phyloP scores from a whole-genome alignment of 192 early-diverging fungal species.

The Hyaloraphidium curvatum region DNA sequence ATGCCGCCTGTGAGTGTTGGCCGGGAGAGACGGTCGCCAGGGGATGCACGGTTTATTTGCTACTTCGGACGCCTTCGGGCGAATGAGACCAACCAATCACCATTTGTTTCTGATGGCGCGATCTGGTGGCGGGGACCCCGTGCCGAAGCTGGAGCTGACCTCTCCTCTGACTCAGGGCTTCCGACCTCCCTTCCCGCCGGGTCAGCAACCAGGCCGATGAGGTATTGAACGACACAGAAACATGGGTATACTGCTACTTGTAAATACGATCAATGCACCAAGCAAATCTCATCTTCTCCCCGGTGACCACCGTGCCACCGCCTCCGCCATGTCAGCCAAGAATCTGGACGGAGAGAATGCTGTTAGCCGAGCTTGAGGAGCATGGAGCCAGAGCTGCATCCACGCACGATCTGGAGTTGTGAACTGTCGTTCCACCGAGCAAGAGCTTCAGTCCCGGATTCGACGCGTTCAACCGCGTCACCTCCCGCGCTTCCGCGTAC shows the following conservation, averaged over 20 bases:
- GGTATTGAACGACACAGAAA: too few species aligned
- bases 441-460: conserved; percentile 61
- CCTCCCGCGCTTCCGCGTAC: conserved; percentile 74
- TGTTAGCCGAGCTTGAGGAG: not conserved
- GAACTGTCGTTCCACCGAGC: conserved; percentile 81
- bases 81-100: not conserved
- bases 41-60: conserved; percentile 9
- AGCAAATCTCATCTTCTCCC: too few species aligned
- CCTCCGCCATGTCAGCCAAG: too few species aligned
- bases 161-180: too few species aligned
- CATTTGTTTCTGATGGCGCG: not conserved
- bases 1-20: conserved; percentile 10
- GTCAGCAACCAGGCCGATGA: too few species aligned
- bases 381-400: not conserved
- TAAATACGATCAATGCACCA: too few species aligned
- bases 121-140: too few species aligned
- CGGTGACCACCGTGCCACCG: too few species aligned
- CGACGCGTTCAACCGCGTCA: conserved; percentile 57
- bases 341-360: not conserved
- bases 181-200: too few species aligned
- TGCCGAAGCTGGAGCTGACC: too few species aligned
- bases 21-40: conserved; percentile 18
- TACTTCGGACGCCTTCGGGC: conserved; percentile 19
- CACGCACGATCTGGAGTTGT: conserved; percentile 49
- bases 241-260: too few species aligned